Percentiles rank a stretch among this genome's conserved stretches.
Conservation (phyloP, 2,329 filamentous ascomycete genomes). For the Aureobasidium sp. region DNA sequence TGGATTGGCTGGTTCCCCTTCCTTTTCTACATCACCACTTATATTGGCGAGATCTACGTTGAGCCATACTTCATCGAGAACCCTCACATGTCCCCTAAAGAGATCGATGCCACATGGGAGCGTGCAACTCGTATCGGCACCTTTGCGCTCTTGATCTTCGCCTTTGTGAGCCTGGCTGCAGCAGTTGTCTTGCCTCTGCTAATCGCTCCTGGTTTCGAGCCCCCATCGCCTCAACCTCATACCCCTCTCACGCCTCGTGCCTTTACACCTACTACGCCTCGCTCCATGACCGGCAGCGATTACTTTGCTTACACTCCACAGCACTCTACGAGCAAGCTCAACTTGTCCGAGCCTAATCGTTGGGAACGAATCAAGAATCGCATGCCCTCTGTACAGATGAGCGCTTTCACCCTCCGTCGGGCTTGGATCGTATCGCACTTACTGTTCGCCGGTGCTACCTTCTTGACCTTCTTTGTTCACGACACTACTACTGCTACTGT, state of each 20-base stretch:
- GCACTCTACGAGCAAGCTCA: constrained; percentile 11
- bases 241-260: constrained; percentile 30
- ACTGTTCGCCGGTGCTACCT: constrained; percentile 76
- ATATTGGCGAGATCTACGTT: constrained; percentile 86
- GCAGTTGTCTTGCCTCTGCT: constrained; percentile 82
- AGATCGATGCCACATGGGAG: constrained; percentile 76
- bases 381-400: constrained; percentile 54
- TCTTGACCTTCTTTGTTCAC: constrained; percentile 69
- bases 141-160: constrained; percentile 80
- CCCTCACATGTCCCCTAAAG: constrained; percentile 64
- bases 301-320: constrained; percentile 18
- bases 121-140: constrained; percentile 79
- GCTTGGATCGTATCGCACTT: constrained; percentile 80
- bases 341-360: constrained; percentile 17
- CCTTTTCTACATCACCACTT: constrained; percentile 90
- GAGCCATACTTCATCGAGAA: constrained; percentile 71
- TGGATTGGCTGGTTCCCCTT: constrained; percentile 90
- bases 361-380: constrained; percentile 14
- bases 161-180: constrained; percentile 70
- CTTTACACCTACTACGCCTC: constrained; percentile 23
- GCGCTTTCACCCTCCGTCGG: constrained; percentile 75
- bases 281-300: constrained; percentile 16
- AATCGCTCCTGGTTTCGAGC: constrained; percentile 67
- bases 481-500: constrained; percentile 63
- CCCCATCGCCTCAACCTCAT: constrained; percentile 28